Base-by-base conservation (phyloP, 495 filamentous ascomycete genomes). In the Xylaria longipes region DNA sequence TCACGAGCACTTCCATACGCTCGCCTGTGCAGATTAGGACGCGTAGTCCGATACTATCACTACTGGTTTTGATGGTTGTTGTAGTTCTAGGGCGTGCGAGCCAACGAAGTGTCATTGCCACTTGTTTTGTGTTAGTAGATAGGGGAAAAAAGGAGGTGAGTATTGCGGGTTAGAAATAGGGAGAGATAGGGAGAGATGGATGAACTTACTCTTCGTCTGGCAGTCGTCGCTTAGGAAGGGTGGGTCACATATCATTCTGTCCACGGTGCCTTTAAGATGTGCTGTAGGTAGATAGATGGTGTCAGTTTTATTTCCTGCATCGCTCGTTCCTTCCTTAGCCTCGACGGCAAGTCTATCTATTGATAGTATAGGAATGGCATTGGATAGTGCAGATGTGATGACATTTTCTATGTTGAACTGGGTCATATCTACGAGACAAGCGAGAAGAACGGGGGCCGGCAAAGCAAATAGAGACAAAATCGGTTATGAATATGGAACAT, bases 221-320 rank as follows among this genome's bases (percentile, higher is more conserved):
- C 93, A 95, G 71, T 95, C 91, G 72, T 91, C 86, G 74, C 87
- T 91, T 9, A 95, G 81, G 71, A 95, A 95, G 2, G 93, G 93
- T 0, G 93, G 93, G 79, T 95, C 93, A 71, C 86, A 86, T 69
- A 94, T 89, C 68, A 95, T 85, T 56, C 89, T 83, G 78, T 93
- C 88, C 46, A 88, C 88, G 39, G 76, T 82, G 25, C 87, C 89
- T 76, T 93, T 93, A 29, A 94, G 76, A 17, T 88, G 77, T 4
- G 76, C 82, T 85, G 8, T 60, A 15, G 27, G 60, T 68, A 31
- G 33, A 56, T 62, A 25, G 60, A 31, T 41, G 35, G 60, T n/a
- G 46, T 67, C 3, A 71, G 71, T 43, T 43, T 63, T 15, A 37
- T 20, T 45, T n/a, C 22, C 27, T 0, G 17, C 11, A 57, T 68